These are phyloP conservation scores for Monilinia fructicola DNA, from an alignment of 2,329 filamentous ascomycete genomes.

Conservation along the genomic window DNA sequence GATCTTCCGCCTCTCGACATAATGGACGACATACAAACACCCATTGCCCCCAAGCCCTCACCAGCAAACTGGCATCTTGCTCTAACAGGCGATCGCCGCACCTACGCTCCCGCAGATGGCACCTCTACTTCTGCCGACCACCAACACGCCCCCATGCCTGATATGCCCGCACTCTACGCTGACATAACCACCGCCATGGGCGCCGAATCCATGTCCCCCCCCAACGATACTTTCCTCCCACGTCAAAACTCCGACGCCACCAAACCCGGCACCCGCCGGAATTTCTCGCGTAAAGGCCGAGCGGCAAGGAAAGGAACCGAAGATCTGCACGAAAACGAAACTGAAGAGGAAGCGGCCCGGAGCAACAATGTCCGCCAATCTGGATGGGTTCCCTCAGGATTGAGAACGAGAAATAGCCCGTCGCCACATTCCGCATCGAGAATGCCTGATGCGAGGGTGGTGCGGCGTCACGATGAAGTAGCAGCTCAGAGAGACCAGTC, in stretches of 20 bases:
- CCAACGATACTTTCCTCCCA: not conserved
- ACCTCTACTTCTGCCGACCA: not conserved
- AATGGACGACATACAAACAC: slow-evolving; percentile 17
- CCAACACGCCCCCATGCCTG: slow-evolving; percentile 17
- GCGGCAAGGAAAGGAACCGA: not conserved
- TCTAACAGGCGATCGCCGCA: slow-evolving; percentile 19
- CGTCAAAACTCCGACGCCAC: not conserved
- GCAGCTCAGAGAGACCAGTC: not conserved
- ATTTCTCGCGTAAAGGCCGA: slow-evolving; percentile 21
- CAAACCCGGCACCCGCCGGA: not conserved
- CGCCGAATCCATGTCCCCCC: slow-evolving; percentile 1
- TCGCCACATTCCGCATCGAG: not conserved
- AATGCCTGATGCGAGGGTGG: not conserved
- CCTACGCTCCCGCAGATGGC: slow-evolving; percentile 12
- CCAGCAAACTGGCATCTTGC: slow-evolving; percentile 20
- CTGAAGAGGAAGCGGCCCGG: not conserved
- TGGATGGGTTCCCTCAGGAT: slow-evolving; percentile 9
- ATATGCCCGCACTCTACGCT: slow-evolving; percentile 17
- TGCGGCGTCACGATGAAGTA: not conserved
- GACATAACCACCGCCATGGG: slow-evolving; percentile 8
- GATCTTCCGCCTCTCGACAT: slow-evolving; percentile 19
- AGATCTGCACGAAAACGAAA: not conserved
- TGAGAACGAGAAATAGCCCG: not conserved
- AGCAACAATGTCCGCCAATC: slow-evolving; percentile 13
- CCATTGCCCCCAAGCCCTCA: not conserved